phyloP scores from a whole-genome alignment of 139 green algal species.

The Chlorella sp. region DNA sequence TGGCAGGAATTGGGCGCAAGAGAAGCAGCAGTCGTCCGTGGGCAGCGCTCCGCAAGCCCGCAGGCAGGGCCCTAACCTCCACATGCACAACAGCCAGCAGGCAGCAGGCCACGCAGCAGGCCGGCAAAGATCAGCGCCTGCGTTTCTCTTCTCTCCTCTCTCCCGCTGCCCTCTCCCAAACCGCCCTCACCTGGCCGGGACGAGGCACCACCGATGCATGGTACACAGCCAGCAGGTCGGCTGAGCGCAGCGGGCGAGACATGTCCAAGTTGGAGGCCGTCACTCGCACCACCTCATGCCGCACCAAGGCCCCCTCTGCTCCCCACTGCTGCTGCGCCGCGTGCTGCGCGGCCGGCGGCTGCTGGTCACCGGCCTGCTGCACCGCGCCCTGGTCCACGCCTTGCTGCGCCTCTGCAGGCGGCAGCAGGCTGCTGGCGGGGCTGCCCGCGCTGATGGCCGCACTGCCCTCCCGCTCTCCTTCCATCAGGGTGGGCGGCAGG shows the following conservation, averaged over 20 bases:
- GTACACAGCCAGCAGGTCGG: constrained; percentile 24
- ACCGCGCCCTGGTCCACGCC: background rate
- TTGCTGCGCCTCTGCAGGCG: background rate
- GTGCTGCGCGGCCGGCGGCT: background rate
- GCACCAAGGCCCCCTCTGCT: background rate
- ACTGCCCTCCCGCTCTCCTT: background rate
- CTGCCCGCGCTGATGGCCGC: background rate
- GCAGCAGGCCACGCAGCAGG: too few species aligned
- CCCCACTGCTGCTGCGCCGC: background rate
- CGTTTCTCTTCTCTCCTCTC: too few species aligned
- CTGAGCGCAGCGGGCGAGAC: constrained; percentile 9
- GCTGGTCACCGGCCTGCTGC: background rate
- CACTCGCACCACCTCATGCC: constrained; percentile 34
- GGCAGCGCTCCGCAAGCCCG: too few species aligned
- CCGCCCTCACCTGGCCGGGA: constrained; percentile 11
- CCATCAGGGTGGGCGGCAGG: background rate
- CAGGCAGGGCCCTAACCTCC: too few species aligned
- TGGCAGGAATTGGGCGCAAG: background rate
- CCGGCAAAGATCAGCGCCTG: background rate
- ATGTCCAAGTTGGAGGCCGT: constrained; percentile 24
- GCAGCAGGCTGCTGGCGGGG: background rate
- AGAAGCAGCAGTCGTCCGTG: background rate
- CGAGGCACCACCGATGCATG: constrained; percentile 21
- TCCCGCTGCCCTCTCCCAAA: background rate
- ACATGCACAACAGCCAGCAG: background rate